Base-by-base conservation (phyloP, 2,329 filamentous ascomycete species). In the Calonectria hawksworthii region DNA sequence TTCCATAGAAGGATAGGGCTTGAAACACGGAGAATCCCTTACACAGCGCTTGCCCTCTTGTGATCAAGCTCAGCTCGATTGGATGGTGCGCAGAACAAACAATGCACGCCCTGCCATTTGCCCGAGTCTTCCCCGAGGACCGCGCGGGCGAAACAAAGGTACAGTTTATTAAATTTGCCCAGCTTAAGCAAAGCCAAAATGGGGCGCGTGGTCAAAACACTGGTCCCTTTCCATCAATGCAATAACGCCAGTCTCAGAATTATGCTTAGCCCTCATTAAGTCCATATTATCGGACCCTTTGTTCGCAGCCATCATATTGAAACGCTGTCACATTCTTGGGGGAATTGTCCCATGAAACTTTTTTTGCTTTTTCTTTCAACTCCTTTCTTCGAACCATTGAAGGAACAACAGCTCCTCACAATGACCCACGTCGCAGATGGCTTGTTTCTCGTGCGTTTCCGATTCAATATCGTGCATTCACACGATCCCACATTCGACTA, bases 1-100 rank as follows among this genome's bases (percentile, higher is more conserved):
- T 68, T 70, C 26, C 71, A 65, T 16, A 70, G 59, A 70, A 64
- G 21, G 74, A 63, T 61, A 66, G 72, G 44, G 69, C 52, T 68
- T 63, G 69, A 73, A 70, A 75, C 70, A 50, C 3, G 30, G 56
- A 26, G 16, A 54, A 47, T n/a, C 26, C 67, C 44, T 52, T 16
- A 36, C 44, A 16, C 36, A 28, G 11, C 56, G n/a, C 41, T 52
- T 52, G 21, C 23, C 36, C 44, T 23, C 26, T 32, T 70, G 23
- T 8, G 56, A 28, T 30, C 63, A 70, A 44, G 28, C 26, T 36
- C 32, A 34, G 52, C 30, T 61, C 38, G 16, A 14, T 61, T 23
- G 41, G 50, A 41, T 54, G 52, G 36, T 68, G 34, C 50, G 38
- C 16, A 54, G 23, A 32, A 18, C n/a, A 21, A 54, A 59, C 36